These are phyloP conservation scores for Furcasterigmium furcatum DNA, from an alignment of 2,329 filamentous ascomycete species.

Conservation along the genomic window DNA sequence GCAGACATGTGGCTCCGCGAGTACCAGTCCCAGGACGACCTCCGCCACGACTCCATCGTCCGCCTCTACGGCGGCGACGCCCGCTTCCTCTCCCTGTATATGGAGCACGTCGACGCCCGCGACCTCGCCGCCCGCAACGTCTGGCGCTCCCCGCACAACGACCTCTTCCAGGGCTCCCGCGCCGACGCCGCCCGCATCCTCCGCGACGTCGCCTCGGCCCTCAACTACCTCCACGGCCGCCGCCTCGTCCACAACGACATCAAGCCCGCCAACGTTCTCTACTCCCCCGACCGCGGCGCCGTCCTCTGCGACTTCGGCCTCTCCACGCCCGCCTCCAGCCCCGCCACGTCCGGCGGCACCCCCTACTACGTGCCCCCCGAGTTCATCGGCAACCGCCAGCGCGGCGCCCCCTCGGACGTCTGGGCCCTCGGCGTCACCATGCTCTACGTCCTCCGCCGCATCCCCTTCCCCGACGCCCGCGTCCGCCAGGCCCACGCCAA, in stretches of 20 bases:
- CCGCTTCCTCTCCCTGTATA: constrained; percentile 56
- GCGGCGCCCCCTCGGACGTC: constrained; percentile 53
- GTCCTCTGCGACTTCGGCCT: constrained; percentile 60
- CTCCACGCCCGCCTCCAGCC: constrained; percentile 42
- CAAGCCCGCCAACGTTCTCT: constrained; percentile 60
- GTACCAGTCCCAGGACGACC: constrained; percentile 50
- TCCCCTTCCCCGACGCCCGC: constrained; percentile 51
- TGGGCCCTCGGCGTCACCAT: constrained; percentile 60
- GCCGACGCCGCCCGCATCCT: constrained; percentile 50
- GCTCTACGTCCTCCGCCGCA: constrained; percentile 55
- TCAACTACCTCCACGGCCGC: constrained; percentile 53
- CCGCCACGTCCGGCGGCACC: constrained; percentile 50
- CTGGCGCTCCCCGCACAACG: constrained; percentile 45
- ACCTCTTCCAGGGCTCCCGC: constrained; percentile 47
- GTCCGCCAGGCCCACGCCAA: constrained; percentile 42
- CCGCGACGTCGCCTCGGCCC: constrained; percentile 48
- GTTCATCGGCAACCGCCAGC: constrained; percentile 52
- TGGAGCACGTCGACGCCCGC: constrained; percentile 57
- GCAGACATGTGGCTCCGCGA: constrained; percentile 59
- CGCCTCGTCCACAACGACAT: constrained; percentile 59
- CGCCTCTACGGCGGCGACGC: constrained; percentile 57
- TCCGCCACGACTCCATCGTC: constrained; percentile 56
- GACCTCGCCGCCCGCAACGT: constrained; percentile 46
- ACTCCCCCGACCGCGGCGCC: constrained; percentile 54
- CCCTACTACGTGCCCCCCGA: constrained; percentile 62